These are phyloP conservation scores for Phyllosticta citrichinensis DNA, from an alignment of 2,329 filamentous ascomycete species.

Conservation along the genomic window DNA sequence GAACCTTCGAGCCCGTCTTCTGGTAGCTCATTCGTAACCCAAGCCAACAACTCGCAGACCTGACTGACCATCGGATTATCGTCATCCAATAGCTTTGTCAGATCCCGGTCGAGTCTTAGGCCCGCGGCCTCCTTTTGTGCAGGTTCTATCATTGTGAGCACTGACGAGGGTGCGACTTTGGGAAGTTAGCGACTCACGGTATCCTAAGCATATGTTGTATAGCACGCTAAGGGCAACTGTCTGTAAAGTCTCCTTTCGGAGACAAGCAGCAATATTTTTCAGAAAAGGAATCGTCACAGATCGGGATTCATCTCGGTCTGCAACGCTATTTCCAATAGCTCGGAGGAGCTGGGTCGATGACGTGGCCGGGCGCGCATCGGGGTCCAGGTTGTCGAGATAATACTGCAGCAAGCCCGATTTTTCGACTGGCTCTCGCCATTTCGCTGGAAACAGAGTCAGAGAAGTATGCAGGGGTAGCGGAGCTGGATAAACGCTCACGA, in stretches of 20 bases:
- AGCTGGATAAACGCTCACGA: background rate
- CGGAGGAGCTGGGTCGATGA: slow-evolving; percentile 26
- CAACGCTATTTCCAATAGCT: slow-evolving; percentile 29
- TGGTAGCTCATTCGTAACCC: slow-evolving; percentile 27
- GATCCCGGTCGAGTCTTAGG: slow-evolving; percentile 23
- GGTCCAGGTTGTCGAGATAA: slow-evolving; percentile 19
- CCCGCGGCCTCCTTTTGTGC: slow-evolving; percentile 24
- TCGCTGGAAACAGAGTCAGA: slow-evolving; percentile 21
- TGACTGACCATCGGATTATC: slow-evolving; percentile 20
- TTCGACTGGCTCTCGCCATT: slow-evolving; percentile 21
- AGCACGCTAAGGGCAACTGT: slow-evolving; percentile 29
- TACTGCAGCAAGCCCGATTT: slow-evolving; percentile 21
- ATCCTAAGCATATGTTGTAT: slow-evolving; percentile 36
- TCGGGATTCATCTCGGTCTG: slow-evolving; percentile 27
- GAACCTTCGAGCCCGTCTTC: slow-evolving; percentile 3
- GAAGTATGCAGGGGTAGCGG: background rate
- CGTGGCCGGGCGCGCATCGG: slow-evolving; percentile 12
- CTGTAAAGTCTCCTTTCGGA: slow-evolving; percentile 17
- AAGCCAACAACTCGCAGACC: slow-evolving; percentile 24
- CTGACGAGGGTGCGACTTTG: background rate
- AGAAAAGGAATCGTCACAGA: slow-evolving; percentile 19
- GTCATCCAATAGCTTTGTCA: slow-evolving; percentile 18
- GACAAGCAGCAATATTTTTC: slow-evolving; percentile 18
- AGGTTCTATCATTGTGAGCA: slow-evolving; percentile 17
- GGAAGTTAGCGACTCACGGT: slow-evolving; percentile 18